Percentiles rank a stretch among this genome's conserved stretches.
phyloP scores from a whole-genome alignment of 1,284 basidiomycete genomes.

The Lignosus rhinocerotis region DNA sequence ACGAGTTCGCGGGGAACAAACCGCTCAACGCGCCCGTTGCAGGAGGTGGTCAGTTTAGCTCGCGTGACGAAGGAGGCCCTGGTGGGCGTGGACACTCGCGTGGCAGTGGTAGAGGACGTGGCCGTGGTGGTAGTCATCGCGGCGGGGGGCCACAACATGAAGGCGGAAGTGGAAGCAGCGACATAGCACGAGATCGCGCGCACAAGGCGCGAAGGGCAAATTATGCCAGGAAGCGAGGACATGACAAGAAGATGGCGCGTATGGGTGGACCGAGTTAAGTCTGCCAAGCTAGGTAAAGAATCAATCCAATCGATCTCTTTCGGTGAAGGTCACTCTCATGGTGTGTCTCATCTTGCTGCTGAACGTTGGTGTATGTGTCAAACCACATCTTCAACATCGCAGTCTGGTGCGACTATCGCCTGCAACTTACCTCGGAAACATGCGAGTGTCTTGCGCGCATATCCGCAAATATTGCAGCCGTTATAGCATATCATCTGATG shows the following conservation, averaged over 20 bases:
- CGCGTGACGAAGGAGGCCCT: slow-evolving; percentile 23
- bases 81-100: slow-evolving; percentile 35
- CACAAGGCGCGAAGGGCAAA: slow-evolving; percentile 67
- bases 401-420: too few species aligned
- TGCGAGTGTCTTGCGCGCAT: too few species aligned
- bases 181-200: slow-evolving; percentile 50
- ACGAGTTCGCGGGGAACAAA: slow-evolving; percentile 73
- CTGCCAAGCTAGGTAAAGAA: neutral
- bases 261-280: slow-evolving; percentile 40
- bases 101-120: slow-evolving; percentile 33
- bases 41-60: slow-evolving; percentile 15
- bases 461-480: too few species aligned
- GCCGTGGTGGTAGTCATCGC: slow-evolving; percentile 31
- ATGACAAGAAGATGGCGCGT: slow-evolving; percentile 76
- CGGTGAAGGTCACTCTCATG: too few species aligned
- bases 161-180: slow-evolving; percentile 34
- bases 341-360: too few species aligned
- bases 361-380: too few species aligned
- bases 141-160: slow-evolving; percentile 38
- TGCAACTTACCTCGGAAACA: too few species aligned
- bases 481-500: too few species aligned
- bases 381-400: neutral
- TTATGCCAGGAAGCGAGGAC: slow-evolving; percentile 65
- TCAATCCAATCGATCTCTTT: too few species aligned
- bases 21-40: slow-evolving; percentile 20